Conservation (phyloP, 257 asterid species). For the Lantana camara region DNA sequence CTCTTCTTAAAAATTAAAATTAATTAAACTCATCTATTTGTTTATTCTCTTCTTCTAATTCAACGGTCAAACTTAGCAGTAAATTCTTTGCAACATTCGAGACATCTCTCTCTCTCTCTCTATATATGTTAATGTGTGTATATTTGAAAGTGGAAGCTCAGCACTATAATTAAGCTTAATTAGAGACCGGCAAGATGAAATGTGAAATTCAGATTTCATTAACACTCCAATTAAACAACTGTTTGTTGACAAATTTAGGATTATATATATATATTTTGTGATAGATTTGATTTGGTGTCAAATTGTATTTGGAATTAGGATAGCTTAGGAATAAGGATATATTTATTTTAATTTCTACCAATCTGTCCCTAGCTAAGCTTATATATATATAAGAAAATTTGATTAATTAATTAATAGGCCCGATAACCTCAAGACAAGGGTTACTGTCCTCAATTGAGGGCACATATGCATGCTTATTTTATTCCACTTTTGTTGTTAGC, state of each 20-base stretch:
- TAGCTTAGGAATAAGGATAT: constrained; percentile 32
- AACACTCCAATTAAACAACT: not conserved
- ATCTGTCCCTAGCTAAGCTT: constrained; percentile 41
- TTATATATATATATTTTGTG: not conserved
- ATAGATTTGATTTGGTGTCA: not conserved
- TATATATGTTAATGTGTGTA: constrained; percentile 1
- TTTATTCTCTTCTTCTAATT: constrained; percentile 43
- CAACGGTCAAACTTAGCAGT: constrained; percentile 64
- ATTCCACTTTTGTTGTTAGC: constrained; percentile 14
- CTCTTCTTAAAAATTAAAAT: too few species aligned
- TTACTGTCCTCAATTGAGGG: constrained; percentile 46
- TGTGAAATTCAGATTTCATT: not conserved
- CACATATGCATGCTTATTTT: constrained; percentile 19
- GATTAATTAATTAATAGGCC: constrained; percentile 14
- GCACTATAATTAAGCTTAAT: too few species aligned
- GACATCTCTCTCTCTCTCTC: constrained; percentile 24
- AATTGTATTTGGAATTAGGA: constrained; percentile 9
- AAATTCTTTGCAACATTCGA: constrained; percentile 50
- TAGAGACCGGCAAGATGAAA: too few species aligned
- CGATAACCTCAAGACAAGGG: constrained; percentile 49
- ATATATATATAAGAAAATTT: constrained; percentile 18
- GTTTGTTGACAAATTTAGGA: not conserved
- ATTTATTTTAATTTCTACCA: constrained; percentile 34
- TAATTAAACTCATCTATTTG: too few species aligned
- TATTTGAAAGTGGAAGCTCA: too few species aligned